These are phyloP conservation scores for Linderina pennispora DNA, from an alignment of 192 early-diverging fungal species.

Conservation along the genomic window DNA sequence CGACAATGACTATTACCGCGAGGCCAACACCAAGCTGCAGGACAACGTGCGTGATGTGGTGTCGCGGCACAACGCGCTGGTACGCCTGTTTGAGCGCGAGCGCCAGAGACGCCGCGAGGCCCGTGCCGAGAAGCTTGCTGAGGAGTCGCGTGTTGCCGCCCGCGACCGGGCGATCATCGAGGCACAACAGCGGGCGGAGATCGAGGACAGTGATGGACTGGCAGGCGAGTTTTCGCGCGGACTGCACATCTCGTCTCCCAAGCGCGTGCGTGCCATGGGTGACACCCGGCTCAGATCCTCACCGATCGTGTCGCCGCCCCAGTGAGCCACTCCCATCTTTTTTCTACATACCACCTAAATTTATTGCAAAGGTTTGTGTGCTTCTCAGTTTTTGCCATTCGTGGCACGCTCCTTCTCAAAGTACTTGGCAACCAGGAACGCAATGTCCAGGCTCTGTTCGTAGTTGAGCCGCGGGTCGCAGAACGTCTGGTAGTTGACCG, in stretches of 20 bases:
- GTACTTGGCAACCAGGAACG: slow-evolving; percentile 91
- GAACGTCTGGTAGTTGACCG: slow-evolving; percentile 89
- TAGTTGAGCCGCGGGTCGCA: slow-evolving; percentile 98
- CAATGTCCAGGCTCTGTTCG: slow-evolving; percentile 94
- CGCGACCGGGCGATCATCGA: slow-evolving; percentile 23
- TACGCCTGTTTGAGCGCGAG: slow-evolving; percentile 37
- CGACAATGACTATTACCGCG: slow-evolving; percentile 51
- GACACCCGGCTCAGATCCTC: neutral
- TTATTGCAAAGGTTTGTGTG: too few species aligned
- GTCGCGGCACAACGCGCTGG: slow-evolving; percentile 47
- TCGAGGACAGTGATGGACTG: slow-evolving; percentile 1
- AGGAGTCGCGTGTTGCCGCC: slow-evolving; percentile 19
- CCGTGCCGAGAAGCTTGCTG: slow-evolving; percentile 14
- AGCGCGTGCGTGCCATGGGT: neutral
- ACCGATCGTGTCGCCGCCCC: too few species aligned
- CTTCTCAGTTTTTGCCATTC: neutral
- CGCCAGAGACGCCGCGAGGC: slow-evolving; percentile 18
- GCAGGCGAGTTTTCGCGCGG: neutral
- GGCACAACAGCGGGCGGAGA: slow-evolving; percentile 18
- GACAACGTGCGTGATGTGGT: slow-evolving; percentile 22
- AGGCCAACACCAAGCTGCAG: slow-evolving; percentile 44
- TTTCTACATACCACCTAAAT: too few species aligned
- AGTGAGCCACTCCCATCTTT: too few species aligned
- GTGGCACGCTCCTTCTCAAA: slow-evolving; percentile 54
- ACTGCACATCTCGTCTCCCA: neutral